These are phyloP conservation scores for Leccinum fuscescens DNA, from an alignment of 1,284 basidiomycete genomes.

Conservation along the genomic window DNA sequence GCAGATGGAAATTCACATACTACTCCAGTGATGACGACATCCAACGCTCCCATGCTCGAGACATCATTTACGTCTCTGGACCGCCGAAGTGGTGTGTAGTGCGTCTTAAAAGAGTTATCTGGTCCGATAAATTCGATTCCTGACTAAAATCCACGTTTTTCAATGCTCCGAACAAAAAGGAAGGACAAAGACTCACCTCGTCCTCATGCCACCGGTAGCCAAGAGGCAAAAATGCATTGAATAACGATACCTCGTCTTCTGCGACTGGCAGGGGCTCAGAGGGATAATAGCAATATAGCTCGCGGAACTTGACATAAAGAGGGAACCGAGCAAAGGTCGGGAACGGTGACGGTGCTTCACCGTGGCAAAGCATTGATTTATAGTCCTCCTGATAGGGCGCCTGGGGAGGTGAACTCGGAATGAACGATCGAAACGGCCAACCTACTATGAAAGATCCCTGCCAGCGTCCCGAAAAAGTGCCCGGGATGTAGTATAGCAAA, in stretches of 20 bases:
- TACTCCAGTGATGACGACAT: conserved; percentile 51
- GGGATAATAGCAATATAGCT: conserved; percentile 40
- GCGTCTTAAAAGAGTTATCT: conserved; percentile 34
- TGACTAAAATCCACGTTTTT: conserved; percentile 30
- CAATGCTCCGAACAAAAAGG: background rate
- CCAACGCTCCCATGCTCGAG: conserved; percentile 24
- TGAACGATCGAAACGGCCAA: background rate
- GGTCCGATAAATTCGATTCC: conserved; percentile 42
- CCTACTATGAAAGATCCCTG: conserved; percentile 46
- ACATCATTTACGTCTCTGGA: conserved; percentile 14
- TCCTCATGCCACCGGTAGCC: conserved; percentile 35
- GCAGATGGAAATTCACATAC: conserved; percentile 32
- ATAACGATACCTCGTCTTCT: conserved; percentile 27
- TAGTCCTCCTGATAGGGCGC: conserved; percentile 38
- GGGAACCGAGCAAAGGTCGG: conserved; percentile 39
- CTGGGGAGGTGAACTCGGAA: conserved; percentile 28
- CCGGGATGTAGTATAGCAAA: conserved; percentile 37
- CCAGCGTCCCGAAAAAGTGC: conserved; percentile 46
- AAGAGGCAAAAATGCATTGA: conserved; percentile 47
- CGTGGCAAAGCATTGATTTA: conserved; percentile 33
- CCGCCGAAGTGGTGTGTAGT: conserved; percentile 31
- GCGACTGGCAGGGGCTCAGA: conserved; percentile 27
- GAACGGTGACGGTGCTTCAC: conserved; percentile 35
- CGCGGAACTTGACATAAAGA: conserved; percentile 45
- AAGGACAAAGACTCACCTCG: conserved; percentile 30